These are phyloP conservation scores for Zygosaccharomyces sapae DNA, from an alignment of 1,139 yeast species.

Conservation along the genomic window DNA sequence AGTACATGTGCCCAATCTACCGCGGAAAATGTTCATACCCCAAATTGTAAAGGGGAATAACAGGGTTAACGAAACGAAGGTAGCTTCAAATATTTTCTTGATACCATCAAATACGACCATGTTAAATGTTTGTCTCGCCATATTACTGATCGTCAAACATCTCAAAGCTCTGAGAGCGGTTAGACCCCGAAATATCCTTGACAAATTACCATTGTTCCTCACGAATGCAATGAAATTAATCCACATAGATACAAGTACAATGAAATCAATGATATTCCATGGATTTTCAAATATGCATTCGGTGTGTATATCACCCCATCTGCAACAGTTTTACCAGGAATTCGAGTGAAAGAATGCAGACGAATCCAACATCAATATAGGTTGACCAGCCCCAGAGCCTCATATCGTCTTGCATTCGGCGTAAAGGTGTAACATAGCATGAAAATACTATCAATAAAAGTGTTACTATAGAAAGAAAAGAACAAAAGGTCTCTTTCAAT, in stretches of 20 bases:
- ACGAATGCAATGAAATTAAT: conserved; percentile 65
- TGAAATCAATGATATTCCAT: conserved; percentile 79
- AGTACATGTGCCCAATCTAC: conserved; percentile 66
- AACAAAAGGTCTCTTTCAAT: conserved; percentile 44
- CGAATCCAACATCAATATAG: conserved; percentile 58
- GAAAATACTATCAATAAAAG: conserved; percentile 68
- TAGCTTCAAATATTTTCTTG: conserved; percentile 72
- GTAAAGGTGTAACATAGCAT: conserved; percentile 77
- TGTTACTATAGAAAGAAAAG: conserved; percentile 59
- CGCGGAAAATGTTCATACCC: conserved; percentile 81
- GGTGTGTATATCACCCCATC: conserved; percentile 83
- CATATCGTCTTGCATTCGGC: conserved; percentile 41
- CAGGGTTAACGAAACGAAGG: conserved; percentile 66
- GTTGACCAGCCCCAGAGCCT: conserved; percentile 58
- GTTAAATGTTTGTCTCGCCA: conserved; percentile 75
- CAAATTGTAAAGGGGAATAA: conserved; percentile 83
- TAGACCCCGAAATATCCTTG: conserved; percentile 73
- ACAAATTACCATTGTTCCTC: conserved; percentile 49
- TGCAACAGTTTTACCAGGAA: conserved; percentile 72
- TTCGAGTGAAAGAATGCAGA: conserved; percentile 63
- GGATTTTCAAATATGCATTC: conserved; percentile 75
- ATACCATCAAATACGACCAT: conserved; percentile 78
- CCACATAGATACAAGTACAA: conserved; percentile 78
- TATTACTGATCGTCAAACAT: conserved; percentile 69
- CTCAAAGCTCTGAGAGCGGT: conserved; percentile 86